Conservation (phyloP, 2,329 filamentous ascomycete genomes). For the Talaromyces rugulosus region DNA sequence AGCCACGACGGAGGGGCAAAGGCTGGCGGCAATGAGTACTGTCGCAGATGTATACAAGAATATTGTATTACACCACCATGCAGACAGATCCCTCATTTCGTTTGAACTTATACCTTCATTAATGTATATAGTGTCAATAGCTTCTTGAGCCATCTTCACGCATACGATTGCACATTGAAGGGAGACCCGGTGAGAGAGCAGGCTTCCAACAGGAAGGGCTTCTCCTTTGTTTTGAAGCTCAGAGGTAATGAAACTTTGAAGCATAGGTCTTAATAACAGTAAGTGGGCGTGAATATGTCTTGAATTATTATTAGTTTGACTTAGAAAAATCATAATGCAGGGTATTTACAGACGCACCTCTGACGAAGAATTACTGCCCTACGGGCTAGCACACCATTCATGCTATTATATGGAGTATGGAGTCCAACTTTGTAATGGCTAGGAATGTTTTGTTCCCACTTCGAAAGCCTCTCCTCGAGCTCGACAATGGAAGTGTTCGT, state of each 20-base stretch:
- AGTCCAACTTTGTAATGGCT: neutral
- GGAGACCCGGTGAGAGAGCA: constrained; percentile 3
- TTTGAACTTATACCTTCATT: neutral
- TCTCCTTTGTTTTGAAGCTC: neutral
- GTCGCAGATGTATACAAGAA: constrained; percentile 9
- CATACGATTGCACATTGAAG: constrained; percentile 7
- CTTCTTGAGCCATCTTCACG: constrained; percentile 5
- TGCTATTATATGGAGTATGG: neutral
- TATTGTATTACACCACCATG: constrained; percentile 5
- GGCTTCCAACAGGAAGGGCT: neutral
- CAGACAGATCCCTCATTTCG: constrained; percentile 1
- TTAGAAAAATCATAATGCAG: neutral
- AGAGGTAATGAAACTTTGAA: neutral
- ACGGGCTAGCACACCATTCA: neutral
- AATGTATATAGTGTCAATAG: constrained; percentile 1
- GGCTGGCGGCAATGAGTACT: constrained; percentile 6
- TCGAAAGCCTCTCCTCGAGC: neutral
- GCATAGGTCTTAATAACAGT: neutral
- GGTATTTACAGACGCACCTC: neutral
- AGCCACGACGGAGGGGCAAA: neutral
- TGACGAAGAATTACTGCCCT: constrained; percentile 6
- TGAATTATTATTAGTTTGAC: neutral
- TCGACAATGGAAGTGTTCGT: neutral
- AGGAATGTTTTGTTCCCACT: constrained; percentile 1
- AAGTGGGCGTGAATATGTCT: neutral